Base-by-base conservation (phyloP, 768 basidiomycete genomes). In the Lactarius vividus region DNA sequence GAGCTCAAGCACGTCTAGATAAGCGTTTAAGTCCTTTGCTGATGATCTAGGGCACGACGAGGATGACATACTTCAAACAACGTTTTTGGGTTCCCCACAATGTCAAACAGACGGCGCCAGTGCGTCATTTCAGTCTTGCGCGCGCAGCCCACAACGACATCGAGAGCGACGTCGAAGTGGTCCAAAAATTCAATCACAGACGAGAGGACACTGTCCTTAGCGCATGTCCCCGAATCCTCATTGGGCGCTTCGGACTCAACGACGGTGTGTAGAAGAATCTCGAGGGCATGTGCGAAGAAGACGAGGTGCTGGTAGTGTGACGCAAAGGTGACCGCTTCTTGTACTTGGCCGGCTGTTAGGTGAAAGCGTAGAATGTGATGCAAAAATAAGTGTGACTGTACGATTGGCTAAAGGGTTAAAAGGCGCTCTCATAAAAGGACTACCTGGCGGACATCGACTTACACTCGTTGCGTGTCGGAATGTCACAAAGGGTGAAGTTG, bases 141-240 rank as follows among this genome's bases (percentile, higher is more conserved):
- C 23, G 97, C 96, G 72, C 96, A 98, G 6, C 92, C 89, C 11
- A 98, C 96, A 15, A 98, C 92, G 8, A 98, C 95, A 65, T 98
- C 94, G 63, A 98, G 77, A 7, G 90, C 84, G 60, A 85, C 90
- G 67, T 96, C 92, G 73, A 98, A 98, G 74, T 98, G 87, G 72
- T 99, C 97, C 69, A 99, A 78, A 72, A 99, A 98, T 68, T 94
- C 91, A 67, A 98, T 82, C 10, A 91, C 88, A 2, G 81, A 79
- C 0, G 88, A 82, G 35, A 98, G 77, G 13, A 88, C 77, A 42
- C 63, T 68, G 18, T 58, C 61, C 11, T 63, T 57, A 15, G 42
- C 60, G 26, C 29, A 52, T 33, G 46, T 55, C 10, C 49, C 59
- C 16, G 42, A 60, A 26, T 49, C 66, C 66, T 39, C 74, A 62